Evolutionary conservation across 805 yeast species (phyloP), one percentile per base, ranked within the genome.

Genomic region (Diddensiella caesifluorescens): DNA sequence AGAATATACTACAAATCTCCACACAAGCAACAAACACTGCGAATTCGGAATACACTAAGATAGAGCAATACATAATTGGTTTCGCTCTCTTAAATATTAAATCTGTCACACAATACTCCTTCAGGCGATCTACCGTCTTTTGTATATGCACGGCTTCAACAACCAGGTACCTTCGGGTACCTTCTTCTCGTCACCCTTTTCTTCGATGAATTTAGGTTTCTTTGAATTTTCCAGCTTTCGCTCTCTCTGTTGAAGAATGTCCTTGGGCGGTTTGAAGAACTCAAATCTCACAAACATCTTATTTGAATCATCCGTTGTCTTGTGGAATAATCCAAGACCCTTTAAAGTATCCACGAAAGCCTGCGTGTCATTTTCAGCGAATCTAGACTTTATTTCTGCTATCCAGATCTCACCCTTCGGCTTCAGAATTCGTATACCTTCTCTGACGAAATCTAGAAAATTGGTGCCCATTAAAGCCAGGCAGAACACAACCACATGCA

Each of bases 361-460:
- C 5, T 50, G 41, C 10, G 60, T 61, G 25, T 63, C 61, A 16
- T 44, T 77, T 54, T 88, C 95, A 4, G 76, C 67, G 55, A 92
- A 85, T 56, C 99, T 71, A 1, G 96, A 86, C 63, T 90, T 90
- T 64, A 92, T 92, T 60, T 92, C 99, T 2, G 97, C 92, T 35
- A 92, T 87, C 98, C 98, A 92, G 35, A 92, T 65, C 60, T 90
- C 95, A 21, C 99, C 97, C 46, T 87, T 73, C 32, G 95, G 95
- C 6, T 87, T 80, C 40, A 92, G 68, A 13, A 92, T 70, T 55
- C 99, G 72, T 57, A 83, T 73, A 0, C 96, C 97, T 60, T 92
- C 99, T 44, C 79, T 71, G 40, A 92, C 77, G 58, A 92, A 92
- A 59, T 92, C 97, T 47, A 89, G 67, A 59, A 90, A 88, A 59